Evolutionary conservation across 768 basidiomycete genomes (phyloP).

Genomic region (Neoboletus subvelutipes): DNA sequence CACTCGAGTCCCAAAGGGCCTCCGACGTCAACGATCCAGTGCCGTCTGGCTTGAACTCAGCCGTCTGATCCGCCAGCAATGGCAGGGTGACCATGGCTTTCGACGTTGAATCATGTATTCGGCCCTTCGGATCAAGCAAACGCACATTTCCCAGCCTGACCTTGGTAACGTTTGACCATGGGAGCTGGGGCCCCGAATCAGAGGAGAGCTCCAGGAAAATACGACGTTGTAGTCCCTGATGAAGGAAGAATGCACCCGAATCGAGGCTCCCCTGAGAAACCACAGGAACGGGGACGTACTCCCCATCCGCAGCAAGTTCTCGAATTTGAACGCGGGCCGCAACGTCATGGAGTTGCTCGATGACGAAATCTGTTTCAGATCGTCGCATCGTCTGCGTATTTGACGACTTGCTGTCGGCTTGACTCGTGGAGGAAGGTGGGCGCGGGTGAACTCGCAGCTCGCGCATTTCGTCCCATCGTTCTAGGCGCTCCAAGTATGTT

Average conservation of each 20-base stretch:
- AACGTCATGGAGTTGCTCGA: slow-evolving; percentile 88
- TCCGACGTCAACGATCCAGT: slow-evolving; percentile 67
- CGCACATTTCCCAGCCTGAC: slow-evolving; percentile 83
- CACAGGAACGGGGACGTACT: slow-evolving; percentile 82
- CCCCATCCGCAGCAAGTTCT: slow-evolving; percentile 83
- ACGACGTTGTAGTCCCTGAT: slow-evolving; percentile 91
- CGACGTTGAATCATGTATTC: slow-evolving; percentile 74
- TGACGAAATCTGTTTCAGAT: slow-evolving; percentile 89
- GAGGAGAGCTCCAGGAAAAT: slow-evolving; percentile 75
- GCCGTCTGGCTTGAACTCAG: slow-evolving; percentile 84
- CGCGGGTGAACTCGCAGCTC: slow-evolving; percentile 59
- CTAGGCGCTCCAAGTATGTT: slow-evolving; percentile 84
- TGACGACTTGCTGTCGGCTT: slow-evolving; percentile 40
- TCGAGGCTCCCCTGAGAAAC: slow-evolving; percentile 72
- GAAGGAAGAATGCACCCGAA: slow-evolving; percentile 82
- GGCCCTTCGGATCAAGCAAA: slow-evolving; percentile 79
- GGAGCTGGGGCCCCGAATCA: slow-evolving; percentile 85
- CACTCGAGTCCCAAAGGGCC: slow-evolving; percentile 90
- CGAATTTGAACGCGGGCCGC: slow-evolving; percentile 83
- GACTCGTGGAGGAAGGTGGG: slow-evolving; percentile 32
- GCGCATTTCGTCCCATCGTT: slow-evolving; percentile 91
- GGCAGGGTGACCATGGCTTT: slow-evolving; percentile 71
- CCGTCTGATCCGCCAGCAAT: slow-evolving; percentile 64
- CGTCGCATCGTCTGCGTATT: slow-evolving; percentile 77
- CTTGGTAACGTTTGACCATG: slow-evolving; percentile 79